These are phyloP conservation scores for Kregervanrija delftensis DNA, from an alignment of 805 yeast species.

Conservation along the genomic window DNA sequence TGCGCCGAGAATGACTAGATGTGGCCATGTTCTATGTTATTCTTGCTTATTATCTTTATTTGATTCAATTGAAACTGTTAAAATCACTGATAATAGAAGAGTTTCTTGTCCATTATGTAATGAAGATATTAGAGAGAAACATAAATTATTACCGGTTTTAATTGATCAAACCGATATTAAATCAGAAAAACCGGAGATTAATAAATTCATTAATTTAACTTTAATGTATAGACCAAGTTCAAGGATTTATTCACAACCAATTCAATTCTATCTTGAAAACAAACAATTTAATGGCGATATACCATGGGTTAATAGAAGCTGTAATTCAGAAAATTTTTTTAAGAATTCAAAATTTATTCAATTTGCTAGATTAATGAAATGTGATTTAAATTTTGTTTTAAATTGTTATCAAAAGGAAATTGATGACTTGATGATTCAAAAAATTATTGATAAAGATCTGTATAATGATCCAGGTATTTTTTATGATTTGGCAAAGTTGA, in stretches of 20 bases:
- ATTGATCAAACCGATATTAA: slow-evolving; percentile 37
- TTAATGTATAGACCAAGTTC: slow-evolving; percentile 48
- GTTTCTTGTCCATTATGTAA: slow-evolving; percentile 70
- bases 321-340: slow-evolving; percentile 16
- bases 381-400: slow-evolving; percentile 46
- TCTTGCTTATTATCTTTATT: slow-evolving; percentile 73
- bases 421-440: slow-evolving; percentile 39
- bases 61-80: slow-evolving; percentile 37
- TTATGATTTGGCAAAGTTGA: slow-evolving; percentile 46
- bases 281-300: slow-evolving; percentile 33
- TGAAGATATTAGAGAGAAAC: slow-evolving; percentile 43
- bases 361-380: slow-evolving; percentile 66
- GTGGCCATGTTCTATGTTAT: slow-evolving; percentile 90
- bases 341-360: slow-evolving; percentile 27
- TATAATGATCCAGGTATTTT: slow-evolving; percentile 56
- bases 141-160: slow-evolving; percentile 61
- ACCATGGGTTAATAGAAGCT: slow-evolving; percentile 41
- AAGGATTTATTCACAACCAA: slow-evolving; percentile 27
- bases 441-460: slow-evolving; percentile 49
- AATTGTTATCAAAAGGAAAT: slow-evolving; percentile 58
- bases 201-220: slow-evolving; percentile 50
- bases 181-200: slow-evolving; percentile 51
- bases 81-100: slow-evolving; percentile 13
- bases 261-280: slow-evolving; percentile 19
- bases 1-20: slow-evolving; percentile 91